Percentiles rank a stretch among this genome's conserved stretches.
Conservation (phyloP, 306 rosid species). For the Dalbergia cultrata region DNA sequence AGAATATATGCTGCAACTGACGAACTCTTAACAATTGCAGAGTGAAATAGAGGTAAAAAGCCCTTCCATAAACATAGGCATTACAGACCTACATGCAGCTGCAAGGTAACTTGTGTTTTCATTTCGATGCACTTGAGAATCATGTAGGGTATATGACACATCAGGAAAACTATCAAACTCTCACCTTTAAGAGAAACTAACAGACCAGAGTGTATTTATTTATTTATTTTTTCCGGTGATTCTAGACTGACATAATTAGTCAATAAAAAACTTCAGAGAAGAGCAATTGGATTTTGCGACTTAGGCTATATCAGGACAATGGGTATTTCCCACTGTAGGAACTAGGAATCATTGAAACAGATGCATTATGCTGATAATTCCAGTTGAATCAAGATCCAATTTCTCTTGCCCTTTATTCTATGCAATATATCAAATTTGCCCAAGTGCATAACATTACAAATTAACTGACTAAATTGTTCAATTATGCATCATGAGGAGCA, state of each 20-base stretch:
- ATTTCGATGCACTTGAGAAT: neutral
- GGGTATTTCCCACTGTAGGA: conserved; percentile 52
- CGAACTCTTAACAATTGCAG: too few relatives aligned
- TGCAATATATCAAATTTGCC: neutral
- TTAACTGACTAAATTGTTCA: neutral
- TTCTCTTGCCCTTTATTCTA: neutral
- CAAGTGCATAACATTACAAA: neutral
- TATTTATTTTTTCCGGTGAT: neutral
- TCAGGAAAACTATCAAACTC: conserved; percentile 2
- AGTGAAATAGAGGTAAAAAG: too few relatives aligned
- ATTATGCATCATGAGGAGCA: conserved; percentile 15
- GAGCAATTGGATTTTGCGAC: conserved; percentile 41
- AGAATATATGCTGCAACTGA: too few relatives aligned
- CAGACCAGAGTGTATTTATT: too few relatives aligned
- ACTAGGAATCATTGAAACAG: conserved; percentile 31
- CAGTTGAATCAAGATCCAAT: neutral
- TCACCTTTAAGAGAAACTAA: conserved; percentile 41
- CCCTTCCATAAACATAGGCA: too few relatives aligned
- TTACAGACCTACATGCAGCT: neutral
- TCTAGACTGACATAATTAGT: neutral
- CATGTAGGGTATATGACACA: conserved; percentile 7
- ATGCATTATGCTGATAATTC: conserved; percentile 30
- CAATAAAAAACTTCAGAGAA: conserved; percentile 46
- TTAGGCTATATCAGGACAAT: conserved; percentile 12
- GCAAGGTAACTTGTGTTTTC: neutral